phyloP scores from a whole-genome alignment of 352 stramenopile genomes.

The Peronospora belbahrii region DNA sequence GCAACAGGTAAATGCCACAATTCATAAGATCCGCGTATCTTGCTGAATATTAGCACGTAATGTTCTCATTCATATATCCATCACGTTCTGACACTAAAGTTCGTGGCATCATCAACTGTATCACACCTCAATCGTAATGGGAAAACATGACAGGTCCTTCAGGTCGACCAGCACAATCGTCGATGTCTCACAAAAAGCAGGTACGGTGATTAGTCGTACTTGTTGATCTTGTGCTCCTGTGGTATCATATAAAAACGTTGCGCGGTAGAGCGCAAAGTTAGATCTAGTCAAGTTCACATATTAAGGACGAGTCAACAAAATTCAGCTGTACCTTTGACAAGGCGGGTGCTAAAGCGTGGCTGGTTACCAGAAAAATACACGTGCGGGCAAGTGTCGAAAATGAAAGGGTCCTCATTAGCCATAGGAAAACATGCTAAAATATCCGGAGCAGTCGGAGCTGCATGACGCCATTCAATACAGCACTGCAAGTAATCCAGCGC shows the following conservation, averaged over 20 bases:
- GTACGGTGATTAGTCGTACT: constrained; percentile 85
- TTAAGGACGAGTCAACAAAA: background rate
- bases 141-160: constrained; percentile 63
- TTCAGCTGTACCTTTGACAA: constrained; percentile 40
- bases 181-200: constrained; percentile 83
- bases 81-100: too few relatives aligned
- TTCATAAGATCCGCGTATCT: too few relatives aligned
- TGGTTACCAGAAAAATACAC: constrained; percentile 92
- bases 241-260: background rate
- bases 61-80: too few relatives aligned
- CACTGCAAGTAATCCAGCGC: constrained; percentile 50
- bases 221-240: constrained; percentile 32
- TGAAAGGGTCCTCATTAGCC: constrained; percentile 87
- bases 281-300: background rate
- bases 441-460: constrained; percentile 91
- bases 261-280: constrained; percentile 2
- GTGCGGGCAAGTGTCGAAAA: constrained; percentile 80
- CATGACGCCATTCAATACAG: constrained; percentile 86
- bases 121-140: constrained; percentile 40
- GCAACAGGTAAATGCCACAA: too few relatives aligned
- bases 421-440: constrained; percentile 89
- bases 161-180: constrained; percentile 90
- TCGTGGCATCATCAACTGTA: background rate
- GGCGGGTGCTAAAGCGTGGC: constrained; percentile 69
- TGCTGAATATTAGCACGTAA: too few relatives aligned